Evolutionary conservation across 495 filamentous ascomycete genomes (phyloP).

Genomic region (Aspergillus haitiensis): DNA sequence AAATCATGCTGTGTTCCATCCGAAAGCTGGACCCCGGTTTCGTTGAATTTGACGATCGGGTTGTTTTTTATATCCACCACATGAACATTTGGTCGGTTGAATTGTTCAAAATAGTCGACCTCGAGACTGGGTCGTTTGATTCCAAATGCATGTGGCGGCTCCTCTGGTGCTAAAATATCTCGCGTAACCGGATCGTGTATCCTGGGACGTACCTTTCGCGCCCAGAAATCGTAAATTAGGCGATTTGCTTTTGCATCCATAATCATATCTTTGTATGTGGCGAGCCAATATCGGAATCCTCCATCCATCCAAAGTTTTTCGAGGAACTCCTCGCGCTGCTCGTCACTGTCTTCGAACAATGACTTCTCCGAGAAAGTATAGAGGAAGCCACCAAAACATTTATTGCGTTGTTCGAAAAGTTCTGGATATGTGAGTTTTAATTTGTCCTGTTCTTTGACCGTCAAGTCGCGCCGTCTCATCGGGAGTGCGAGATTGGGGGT

Average conservation of each 20-base stretch:
- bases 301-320: constrained; percentile 49
- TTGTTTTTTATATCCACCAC: constrained; percentile 53
- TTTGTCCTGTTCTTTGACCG: constrained; percentile 44
- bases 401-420: constrained; percentile 46
- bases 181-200: constrained; percentile 49
- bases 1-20: constrained; percentile 47
- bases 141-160: constrained; percentile 54
- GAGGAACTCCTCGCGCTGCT: constrained; percentile 49
- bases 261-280: constrained; percentile 51
- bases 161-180: constrained; percentile 56
- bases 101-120: constrained; percentile 56
- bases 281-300: constrained; percentile 55
- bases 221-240: constrained; percentile 58
- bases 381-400: constrained; percentile 48
- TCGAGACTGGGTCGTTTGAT: constrained; percentile 58
- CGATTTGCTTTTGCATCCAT: constrained; percentile 48
- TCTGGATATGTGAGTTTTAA: constrained; percentile 44
- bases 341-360: constrained; percentile 47
- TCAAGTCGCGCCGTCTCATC: constrained; percentile 49
- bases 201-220: constrained; percentile 48
- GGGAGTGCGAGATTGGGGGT: constrained; percentile 56
- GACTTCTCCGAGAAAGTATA: constrained; percentile 42
- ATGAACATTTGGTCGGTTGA: constrained; percentile 56
- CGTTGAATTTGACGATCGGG: constrained; percentile 48
- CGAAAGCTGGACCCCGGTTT: constrained; percentile 44